These are phyloP conservation scores for Trichophyton mentagrophytes DNA, from an alignment of 2,329 filamentous ascomycete genomes.

Conservation along the genomic window DNA sequence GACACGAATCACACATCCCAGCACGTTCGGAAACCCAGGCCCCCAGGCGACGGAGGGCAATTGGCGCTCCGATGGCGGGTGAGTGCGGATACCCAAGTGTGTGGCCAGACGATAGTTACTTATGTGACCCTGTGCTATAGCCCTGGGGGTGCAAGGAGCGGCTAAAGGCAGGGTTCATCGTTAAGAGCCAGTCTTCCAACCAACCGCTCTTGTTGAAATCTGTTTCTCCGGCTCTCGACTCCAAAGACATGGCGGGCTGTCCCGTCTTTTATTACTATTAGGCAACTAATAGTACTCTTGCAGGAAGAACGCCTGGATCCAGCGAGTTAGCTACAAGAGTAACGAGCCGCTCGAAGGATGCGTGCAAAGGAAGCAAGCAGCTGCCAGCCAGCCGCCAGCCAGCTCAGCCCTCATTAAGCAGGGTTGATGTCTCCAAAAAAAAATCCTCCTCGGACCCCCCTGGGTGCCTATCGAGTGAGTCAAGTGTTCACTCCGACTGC, in stretches of 20 bases:
- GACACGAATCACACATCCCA: background rate
- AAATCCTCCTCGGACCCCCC: background rate
- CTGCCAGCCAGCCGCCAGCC: background rate
- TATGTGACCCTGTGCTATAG: too few relatives aligned
- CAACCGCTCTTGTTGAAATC: background rate
- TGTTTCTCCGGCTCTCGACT: too few relatives aligned
- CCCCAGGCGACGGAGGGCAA: background rate
- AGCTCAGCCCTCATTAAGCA: background rate
- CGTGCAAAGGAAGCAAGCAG: too few relatives aligned
- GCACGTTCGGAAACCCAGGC: background rate
- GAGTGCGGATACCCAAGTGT: background rate
- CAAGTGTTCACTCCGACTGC: background rate
- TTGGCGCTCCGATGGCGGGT: background rate
- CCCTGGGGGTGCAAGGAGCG: background rate
- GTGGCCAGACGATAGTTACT: background rate
- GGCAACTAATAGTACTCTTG: background rate
- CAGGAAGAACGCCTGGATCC: too few relatives aligned
- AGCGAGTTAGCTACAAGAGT: too few relatives aligned
- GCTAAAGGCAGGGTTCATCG: background rate
- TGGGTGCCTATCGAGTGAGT: background rate
- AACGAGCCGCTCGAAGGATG: too few relatives aligned
- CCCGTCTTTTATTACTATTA: background rate
- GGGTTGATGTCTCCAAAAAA: background rate
- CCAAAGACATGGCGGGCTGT: too few relatives aligned
- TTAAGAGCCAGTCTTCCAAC: background rate